Percentiles rank a stretch among this genome's conserved stretches.
Conservation (phyloP, 768 basidiomycete species). For the Lentinus brumalis region DNA sequence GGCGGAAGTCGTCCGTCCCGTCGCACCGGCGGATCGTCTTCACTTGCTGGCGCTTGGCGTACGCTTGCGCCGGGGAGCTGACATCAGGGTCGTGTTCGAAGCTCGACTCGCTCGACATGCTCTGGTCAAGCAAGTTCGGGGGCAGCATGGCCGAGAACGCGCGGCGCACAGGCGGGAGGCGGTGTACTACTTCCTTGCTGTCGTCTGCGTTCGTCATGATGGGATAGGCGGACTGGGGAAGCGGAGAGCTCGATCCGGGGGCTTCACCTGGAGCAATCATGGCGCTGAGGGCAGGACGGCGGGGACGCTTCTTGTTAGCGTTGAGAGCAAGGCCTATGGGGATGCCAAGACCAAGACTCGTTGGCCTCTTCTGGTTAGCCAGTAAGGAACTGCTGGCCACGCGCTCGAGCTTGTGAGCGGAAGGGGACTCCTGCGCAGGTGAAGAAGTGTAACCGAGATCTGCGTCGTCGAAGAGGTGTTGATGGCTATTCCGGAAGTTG, state of each 20-base stretch:
- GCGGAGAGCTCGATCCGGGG: constrained; percentile 9
- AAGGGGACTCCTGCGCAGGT: constrained; percentile 54
- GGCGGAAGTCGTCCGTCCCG: constrained; percentile 79
- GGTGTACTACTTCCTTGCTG: constrained; percentile 9
- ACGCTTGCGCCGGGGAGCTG: constrained; percentile 83
- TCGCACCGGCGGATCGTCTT: constrained; percentile 80
- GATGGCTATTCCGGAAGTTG: constrained; percentile 13
- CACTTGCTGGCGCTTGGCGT: constrained; percentile 73
- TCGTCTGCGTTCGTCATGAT: constrained; percentile 26
- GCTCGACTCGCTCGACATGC: constrained; percentile 49
- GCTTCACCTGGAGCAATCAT: constrained; percentile 51
- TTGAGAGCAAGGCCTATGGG: constrained; percentile 44
- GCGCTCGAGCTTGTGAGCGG: constrained; percentile 48
- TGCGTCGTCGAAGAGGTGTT: constrained; percentile 23
- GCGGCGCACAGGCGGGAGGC: constrained; percentile 59
- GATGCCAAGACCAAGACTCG: constrained; percentile 53
- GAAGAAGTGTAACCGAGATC: constrained; percentile 44
- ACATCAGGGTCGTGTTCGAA: constrained; percentile 56
- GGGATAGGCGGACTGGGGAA: constrained; percentile 28
- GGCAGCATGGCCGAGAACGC: constrained; percentile 76
- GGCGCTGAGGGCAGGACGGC: constrained; percentile 70
- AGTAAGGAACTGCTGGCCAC: constrained; percentile 36
- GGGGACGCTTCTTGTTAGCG: constrained; percentile 53
- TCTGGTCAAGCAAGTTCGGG: constrained; percentile 35
- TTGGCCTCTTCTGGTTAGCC: constrained; percentile 50